Evolutionary conservation across 371 early-diverging fungal genomes (phyloP).

Genomic region (Thermomucor indicae-seudaticae): DNA sequence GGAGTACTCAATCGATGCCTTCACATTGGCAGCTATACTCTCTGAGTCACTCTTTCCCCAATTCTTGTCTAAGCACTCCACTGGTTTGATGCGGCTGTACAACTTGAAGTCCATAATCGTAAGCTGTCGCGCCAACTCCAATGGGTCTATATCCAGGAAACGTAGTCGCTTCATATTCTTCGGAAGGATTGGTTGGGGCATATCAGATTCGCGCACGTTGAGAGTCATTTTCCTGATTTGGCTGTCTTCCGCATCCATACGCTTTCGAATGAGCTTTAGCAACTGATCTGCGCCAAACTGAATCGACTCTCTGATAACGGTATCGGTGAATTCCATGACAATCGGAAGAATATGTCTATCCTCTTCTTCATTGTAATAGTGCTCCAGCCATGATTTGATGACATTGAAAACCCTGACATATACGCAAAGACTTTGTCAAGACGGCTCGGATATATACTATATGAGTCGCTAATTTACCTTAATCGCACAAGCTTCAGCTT

Average conservation of each 20-base stretch:
- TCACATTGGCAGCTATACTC: conserved; percentile 59
- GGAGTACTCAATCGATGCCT: conserved; percentile 61
- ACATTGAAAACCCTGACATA: conserved; percentile 76
- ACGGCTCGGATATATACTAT: not conserved
- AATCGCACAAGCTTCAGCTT: conserved; percentile 84
- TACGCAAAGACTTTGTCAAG: not conserved
- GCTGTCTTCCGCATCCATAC: conserved; percentile 58
- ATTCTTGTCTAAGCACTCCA: conserved; percentile 76
- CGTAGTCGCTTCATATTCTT: conserved; percentile 57
- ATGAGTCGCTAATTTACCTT: conserved; percentile 29
- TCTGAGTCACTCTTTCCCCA: conserved; percentile 66
- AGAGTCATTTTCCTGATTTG: conserved; percentile 67
- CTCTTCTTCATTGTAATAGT: conserved; percentile 77
- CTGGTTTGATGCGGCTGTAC: conserved; percentile 66
- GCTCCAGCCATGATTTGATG: conserved; percentile 90
- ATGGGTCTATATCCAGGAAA: conserved; percentile 74
- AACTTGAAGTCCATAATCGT: conserved; percentile 73
- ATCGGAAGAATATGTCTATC: conserved; percentile 59
- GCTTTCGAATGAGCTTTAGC: conserved; percentile 67
- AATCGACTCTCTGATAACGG: conserved; percentile 69
- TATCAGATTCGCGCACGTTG: conserved; percentile 56
- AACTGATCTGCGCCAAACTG: conserved; percentile 71
- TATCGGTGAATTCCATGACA: conserved; percentile 72
- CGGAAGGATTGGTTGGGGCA: conserved; percentile 72
- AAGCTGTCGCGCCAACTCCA: conserved; percentile 84